A percentile compares a stretch with the other conserved stretches of the same genome.
phyloP scores from a whole-genome alignment of 805 yeast species.

The Nakazawaea anatomiae region DNA sequence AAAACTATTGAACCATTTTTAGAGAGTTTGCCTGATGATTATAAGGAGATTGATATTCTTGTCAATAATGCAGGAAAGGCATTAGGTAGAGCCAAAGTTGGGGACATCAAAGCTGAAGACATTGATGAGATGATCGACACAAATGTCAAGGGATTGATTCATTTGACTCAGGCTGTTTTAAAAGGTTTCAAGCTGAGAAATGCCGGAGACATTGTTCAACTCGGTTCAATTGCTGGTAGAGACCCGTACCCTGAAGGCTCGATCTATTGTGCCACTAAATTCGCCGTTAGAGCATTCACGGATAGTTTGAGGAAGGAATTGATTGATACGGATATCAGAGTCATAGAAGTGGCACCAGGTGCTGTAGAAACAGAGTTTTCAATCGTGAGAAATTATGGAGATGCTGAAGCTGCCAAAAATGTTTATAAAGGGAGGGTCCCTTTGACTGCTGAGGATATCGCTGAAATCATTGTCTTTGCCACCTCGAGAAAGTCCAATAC shows the following conservation, averaged over 20 bases:
- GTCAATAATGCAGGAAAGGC: slow-evolving; percentile 80
- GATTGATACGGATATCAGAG: slow-evolving; percentile 49
- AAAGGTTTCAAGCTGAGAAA: slow-evolving; percentile 66
- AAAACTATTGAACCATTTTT: slow-evolving; percentile 44
- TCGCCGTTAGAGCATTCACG: slow-evolving; percentile 66
- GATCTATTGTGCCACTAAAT: slow-evolving; percentile 71
- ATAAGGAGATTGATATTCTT: slow-evolving; percentile 55
- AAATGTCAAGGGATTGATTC: slow-evolving; percentile 81
- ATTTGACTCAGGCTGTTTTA: slow-evolving; percentile 74
- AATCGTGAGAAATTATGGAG: slow-evolving; percentile 58
- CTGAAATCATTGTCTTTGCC: slow-evolving; percentile 65
- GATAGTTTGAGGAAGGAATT: slow-evolving; percentile 57
- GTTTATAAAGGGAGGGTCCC: slow-evolving; percentile 68
- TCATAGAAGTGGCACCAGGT: slow-evolving; percentile 74
- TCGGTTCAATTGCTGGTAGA: slow-evolving; percentile 77
- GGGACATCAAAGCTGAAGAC: slow-evolving; percentile 58
- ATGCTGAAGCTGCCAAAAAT: slow-evolving; percentile 49
- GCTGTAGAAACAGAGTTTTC: slow-evolving; percentile 77
- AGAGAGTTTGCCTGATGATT: slow-evolving; percentile 36
- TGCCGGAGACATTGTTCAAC: slow-evolving; percentile 65
- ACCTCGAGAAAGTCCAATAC: slow-evolving; percentile 64
- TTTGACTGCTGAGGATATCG: slow-evolving; percentile 66
- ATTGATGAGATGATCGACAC: slow-evolving; percentile 75
- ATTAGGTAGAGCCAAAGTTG: slow-evolving; percentile 71
- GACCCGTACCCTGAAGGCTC: slow-evolving; percentile 78